Evolutionary conservation across 257 asterid genomes (phyloP).

Genomic region (Solanum boliviense): DNA sequence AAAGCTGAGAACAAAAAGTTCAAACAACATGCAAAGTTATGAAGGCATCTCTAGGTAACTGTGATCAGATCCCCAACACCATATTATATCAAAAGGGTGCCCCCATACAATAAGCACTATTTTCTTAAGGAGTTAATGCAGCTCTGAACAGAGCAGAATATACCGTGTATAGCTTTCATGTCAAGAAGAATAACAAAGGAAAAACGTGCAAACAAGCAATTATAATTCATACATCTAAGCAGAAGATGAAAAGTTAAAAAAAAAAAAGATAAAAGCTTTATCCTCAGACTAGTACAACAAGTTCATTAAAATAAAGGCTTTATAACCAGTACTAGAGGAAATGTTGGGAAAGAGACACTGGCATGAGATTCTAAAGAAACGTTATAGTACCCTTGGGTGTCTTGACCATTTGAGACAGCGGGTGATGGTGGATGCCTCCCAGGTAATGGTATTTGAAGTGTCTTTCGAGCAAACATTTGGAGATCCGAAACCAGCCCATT

Average conservation of each 20-base stretch:
- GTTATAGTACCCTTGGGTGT: conserved; percentile 27
- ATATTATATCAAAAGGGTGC: background rate
- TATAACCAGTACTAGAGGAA: background rate
- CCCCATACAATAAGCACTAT: background rate
- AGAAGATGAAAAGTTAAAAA: background rate
- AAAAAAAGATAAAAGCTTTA: background rate
- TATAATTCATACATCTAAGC: background rate
- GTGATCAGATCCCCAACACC: background rate
- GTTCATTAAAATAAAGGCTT: background rate
- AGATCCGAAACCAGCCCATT: conserved; percentile 82
- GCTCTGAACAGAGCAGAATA: background rate
- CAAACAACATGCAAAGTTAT: background rate
- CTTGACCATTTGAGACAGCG: conserved; percentile 30
- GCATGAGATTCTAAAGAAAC: background rate
- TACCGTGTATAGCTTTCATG: background rate
- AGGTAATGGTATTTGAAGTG: conserved; percentile 75
- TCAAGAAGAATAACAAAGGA: background rate
- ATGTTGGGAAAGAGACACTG: background rate
- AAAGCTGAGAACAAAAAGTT: background rate
- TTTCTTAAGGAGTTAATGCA: background rate
- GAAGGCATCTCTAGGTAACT: background rate
- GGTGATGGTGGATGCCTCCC: conserved; percentile 92
- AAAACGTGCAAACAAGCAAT: background rate
- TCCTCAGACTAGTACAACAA: background rate
- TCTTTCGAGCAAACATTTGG: conserved; percentile 91